These are phyloP conservation scores for Aspergillus sclerotiicarbonarius DNA, from an alignment of 495 filamentous ascomycete genomes.

Conservation along the genomic window DNA sequence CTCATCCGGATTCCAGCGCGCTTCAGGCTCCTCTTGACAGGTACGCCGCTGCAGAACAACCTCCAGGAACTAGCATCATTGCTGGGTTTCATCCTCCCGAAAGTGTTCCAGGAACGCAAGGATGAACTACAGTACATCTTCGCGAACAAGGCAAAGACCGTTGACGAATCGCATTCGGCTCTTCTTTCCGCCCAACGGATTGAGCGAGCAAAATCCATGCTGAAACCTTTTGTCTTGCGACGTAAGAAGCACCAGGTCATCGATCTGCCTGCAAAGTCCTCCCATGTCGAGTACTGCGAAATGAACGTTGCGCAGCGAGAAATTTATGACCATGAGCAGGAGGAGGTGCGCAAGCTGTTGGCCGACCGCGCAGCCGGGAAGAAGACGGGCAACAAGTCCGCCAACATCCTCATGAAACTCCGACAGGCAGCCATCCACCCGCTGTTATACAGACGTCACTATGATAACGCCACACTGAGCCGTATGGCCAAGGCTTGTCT, in stretches of 20 bases:
- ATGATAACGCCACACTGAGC: conserved; percentile 65
- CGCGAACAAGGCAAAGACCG: conserved; percentile 82
- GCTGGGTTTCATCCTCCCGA: conserved; percentile 86
- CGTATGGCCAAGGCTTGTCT: conserved; percentile 77
- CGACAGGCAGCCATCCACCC: conserved; percentile 93
- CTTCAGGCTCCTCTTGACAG: conserved; percentile 84
- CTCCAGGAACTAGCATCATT: conserved; percentile 85
- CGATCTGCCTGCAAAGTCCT: conserved; percentile 78
- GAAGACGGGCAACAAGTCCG: conserved; percentile 53
- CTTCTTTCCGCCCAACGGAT: conserved; percentile 84
- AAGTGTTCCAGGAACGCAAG: conserved; percentile 68
- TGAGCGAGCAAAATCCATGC: conserved; percentile 79
- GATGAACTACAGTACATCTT: conserved; percentile 81
- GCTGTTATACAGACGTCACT: conserved; percentile 77
- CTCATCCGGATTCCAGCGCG: conserved; percentile 72
- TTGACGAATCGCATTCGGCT: conserved; percentile 66
- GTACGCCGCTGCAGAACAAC: conserved; percentile 95
- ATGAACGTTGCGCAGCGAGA: conserved; percentile 66
- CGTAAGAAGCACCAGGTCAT: conserved; percentile 95
- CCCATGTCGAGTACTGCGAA: conserved; percentile 72
- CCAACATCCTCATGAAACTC: conserved; percentile 85
- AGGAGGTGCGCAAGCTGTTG: conserved; percentile 53
- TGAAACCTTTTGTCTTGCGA: conserved; percentile 91
- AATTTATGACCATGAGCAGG: conserved; percentile 66
- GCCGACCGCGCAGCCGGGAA: conserved; percentile 56